Percentiles rank a stretch among this genome's conserved stretches.
Conservation (phyloP, 345 rosid species). For the Xanthoceras sorbifolium region DNA sequence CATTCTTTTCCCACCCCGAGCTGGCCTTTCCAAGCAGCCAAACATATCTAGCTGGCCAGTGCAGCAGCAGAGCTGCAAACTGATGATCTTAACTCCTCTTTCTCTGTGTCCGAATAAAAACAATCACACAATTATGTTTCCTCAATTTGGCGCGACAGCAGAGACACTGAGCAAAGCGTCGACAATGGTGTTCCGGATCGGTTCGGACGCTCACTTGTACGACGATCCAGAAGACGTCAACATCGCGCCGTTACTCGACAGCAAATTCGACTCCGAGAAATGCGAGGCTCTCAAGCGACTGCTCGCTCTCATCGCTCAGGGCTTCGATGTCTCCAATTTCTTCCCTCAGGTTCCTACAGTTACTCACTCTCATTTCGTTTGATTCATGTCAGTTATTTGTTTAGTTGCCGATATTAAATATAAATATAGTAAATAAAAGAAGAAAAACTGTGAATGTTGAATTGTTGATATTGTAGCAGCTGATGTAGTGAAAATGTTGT, state of each 20-base stretch:
- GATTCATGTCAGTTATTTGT: not conserved
- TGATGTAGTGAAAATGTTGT: too few species aligned
- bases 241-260: slow-evolving; percentile 81
- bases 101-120: too few species aligned
- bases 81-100: too few species aligned
- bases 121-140: slow-evolving; percentile 38
- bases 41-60: not conserved
- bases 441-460: not conserved
- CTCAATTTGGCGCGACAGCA: slow-evolving; percentile 78
- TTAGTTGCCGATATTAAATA: not conserved
- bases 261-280: slow-evolving; percentile 93
- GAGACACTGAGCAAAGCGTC: slow-evolving; percentile 94
- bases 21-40: not conserved
- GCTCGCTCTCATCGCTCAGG: slow-evolving; percentile 93
- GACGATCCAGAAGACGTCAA: slow-evolving; percentile 94
- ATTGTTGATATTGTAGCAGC: not conserved
- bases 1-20: not conserved
- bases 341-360: slow-evolving; percentile 75
- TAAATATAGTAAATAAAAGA: not conserved
- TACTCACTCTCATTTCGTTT: slow-evolving; percentile 3
- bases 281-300: slow-evolving; percentile 96
- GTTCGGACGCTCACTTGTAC: slow-evolving; percentile 95
- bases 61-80: not conserved
- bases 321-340: slow-evolving; percentile 94
- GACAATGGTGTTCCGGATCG: slow-evolving; percentile 78